phyloP scores from a whole-genome alignment of 2,329 filamentous ascomycete species.

The Cyclaneusma minus region DNA sequence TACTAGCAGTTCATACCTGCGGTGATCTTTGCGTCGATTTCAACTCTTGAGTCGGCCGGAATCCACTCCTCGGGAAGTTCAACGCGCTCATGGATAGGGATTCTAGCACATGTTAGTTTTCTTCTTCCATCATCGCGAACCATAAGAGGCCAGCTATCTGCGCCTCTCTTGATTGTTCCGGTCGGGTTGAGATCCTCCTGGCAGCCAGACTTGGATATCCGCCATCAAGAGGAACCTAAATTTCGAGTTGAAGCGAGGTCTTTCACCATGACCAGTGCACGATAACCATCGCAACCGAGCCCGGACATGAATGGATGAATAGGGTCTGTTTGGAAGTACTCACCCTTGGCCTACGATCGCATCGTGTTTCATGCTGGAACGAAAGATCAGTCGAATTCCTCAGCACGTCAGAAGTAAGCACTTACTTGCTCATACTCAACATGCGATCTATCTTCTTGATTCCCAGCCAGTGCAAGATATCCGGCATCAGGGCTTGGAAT shows the following conservation, averaged over 20 bases:
- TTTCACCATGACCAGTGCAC: background rate
- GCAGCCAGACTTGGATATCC: too few species aligned
- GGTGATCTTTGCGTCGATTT: constrained; percentile 97
- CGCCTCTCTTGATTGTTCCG: too few species aligned
- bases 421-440: constrained; percentile 84
- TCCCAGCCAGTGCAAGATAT: constrained; percentile 94
- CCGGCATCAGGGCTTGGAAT: constrained; percentile 95
- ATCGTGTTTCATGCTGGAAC: constrained; percentile 69
- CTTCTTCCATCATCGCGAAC: constrained; percentile 3
- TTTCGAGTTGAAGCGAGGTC: too few species aligned
- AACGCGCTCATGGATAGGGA: constrained; percentile 77
- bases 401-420: constrained; percentile 2
- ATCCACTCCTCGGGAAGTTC: constrained; percentile 91
- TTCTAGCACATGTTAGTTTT: constrained; percentile 29
- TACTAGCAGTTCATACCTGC: constrained; percentile 45
- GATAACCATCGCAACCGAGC: constrained; percentile 2
- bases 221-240: too few species aligned
- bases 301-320: background rate
- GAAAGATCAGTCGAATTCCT: constrained; percentile 6
- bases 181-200: too few species aligned
- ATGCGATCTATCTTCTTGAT: constrained; percentile 98
- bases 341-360: constrained; percentile 72
- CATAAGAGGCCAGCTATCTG: too few species aligned
- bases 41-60: constrained; percentile 86
- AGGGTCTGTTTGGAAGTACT: constrained; percentile 5